Base-by-base conservation (phyloP, 805 yeast genomes). In the Debaryomyces hansenii region DNA sequence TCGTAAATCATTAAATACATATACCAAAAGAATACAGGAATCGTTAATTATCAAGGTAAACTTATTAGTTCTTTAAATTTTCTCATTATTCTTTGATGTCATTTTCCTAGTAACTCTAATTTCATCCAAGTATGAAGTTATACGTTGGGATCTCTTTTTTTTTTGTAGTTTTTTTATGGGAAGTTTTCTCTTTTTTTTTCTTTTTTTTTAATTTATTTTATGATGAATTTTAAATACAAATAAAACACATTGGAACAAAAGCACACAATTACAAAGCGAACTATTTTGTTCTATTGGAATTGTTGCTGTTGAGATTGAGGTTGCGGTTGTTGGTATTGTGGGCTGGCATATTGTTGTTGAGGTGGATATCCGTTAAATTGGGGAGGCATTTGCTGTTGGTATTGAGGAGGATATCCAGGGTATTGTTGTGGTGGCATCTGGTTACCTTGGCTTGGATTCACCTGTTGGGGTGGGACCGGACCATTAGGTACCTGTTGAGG, bases 351-450 rank as follows among this genome's bases (percentile, higher is more conserved):
- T 20, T 45, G 52, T 21, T 39, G 37, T 40, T 47, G 52, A 32
- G 52, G 51, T 24, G 57, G 57, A 40, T 55, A 59, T 16, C 59
- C 59, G 41, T 54, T 49, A 37, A 42, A 50, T 42, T 52, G 57
- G 39, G 47, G 59, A 35, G 56, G 60, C 20, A 31, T 4, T 5
- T 53, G 61, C 42, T 55, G 62, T 38, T 52, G 65, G 21, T 48
- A 54, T 41, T 54, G 58, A 29, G 50, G 53, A 28, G 64, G 61
- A 41, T 53, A 54, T 3, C 59, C 65, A n/a, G 42, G 36, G 15
- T 52, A 52, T 34, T 54, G 53, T 31, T 49, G 65, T n/a, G 62
- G 57, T 7, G 61, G 57, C 33, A 28, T 15, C n/a, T 15, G 20
- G 31, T 21, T n/a, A 11, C 42, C 40, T 31, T 24, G 53, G 10